phyloP scores from a whole-genome alignment of 768 basidiomycete genomes.

The Psilocybe cubensis region DNA sequence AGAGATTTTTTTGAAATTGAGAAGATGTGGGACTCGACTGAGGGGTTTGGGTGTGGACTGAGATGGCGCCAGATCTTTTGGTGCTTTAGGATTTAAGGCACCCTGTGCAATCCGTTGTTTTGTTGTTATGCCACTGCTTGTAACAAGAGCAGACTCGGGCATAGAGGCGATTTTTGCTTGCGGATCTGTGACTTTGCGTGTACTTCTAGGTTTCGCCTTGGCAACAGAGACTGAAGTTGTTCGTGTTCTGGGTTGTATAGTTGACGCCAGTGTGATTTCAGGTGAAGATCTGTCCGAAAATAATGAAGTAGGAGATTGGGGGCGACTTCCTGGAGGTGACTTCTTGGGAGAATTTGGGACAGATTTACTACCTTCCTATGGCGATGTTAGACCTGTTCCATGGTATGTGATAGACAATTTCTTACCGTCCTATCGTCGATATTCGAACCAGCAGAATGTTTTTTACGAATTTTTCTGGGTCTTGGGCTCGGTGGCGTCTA shows the following conservation, averaged over 20 bases:
- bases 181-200: conserved; percentile 22
- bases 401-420: background rate
- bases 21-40: conserved; percentile 10
- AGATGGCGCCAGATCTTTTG: conserved; percentile 34
- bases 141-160: conserved; percentile 13
- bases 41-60: conserved; percentile 13
- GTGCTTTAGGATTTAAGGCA: conserved; percentile 37
- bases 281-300: conserved; percentile 19
- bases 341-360: background rate
- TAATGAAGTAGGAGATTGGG: background rate
- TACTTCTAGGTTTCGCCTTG: conserved; percentile 14
- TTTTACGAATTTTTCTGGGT: background rate
- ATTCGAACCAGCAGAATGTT: background rate
- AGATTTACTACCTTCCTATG: background rate
- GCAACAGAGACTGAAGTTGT: conserved; percentile 8
- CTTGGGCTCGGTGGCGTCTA: background rate
- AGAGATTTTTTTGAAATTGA: conserved; percentile 48
- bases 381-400: background rate
- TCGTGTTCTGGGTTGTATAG: background rate
- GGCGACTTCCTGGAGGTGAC: background rate
- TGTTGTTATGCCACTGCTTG: conserved; percentile 46
- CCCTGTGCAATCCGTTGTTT: conserved; percentile 52
- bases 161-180: conserved; percentile 24
- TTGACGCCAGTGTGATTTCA: background rate
- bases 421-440: background rate